These are phyloP conservation scores for Arxiozyma slooffiae DNA, from an alignment of 1,139 yeast genomes.

Conservation along the genomic window DNA sequence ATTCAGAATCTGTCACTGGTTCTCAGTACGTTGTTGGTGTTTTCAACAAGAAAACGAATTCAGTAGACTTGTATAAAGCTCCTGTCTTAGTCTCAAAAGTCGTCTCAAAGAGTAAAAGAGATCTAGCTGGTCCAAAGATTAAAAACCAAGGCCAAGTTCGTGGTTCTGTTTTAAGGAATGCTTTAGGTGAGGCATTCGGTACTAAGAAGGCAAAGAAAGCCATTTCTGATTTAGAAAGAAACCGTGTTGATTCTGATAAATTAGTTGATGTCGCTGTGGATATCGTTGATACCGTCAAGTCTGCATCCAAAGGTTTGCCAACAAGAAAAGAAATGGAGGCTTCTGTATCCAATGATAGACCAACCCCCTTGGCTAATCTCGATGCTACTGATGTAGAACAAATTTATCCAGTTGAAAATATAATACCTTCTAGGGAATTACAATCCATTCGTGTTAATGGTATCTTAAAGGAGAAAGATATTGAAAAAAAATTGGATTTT, in stretches of 20 bases:
- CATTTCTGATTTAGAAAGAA: conserved; percentile 67
- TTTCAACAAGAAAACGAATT: conserved; percentile 51
- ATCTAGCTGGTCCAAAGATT: conserved; percentile 50
- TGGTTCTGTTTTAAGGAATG: conserved; percentile 55
- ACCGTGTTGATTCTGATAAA: conserved; percentile 75
- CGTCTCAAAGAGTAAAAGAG: conserved; percentile 44
- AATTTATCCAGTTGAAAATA: conserved; percentile 60
- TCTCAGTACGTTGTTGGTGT: conserved; percentile 55
- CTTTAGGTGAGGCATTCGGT: conserved; percentile 93
- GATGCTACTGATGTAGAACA: conserved; percentile 77
- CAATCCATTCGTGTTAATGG: conserved; percentile 51
- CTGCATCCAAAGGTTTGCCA: conserved; percentile 64
- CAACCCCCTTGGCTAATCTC: conserved; percentile 68
- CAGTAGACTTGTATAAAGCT: conserved; percentile 53
- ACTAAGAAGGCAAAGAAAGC: conserved; percentile 93
- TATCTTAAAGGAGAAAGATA: conserved; percentile 43
- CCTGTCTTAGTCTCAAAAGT: conserved; percentile 49
- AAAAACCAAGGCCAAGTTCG: conserved; percentile 45
- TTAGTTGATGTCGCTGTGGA: conserved; percentile 66
- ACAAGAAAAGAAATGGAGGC: conserved; percentile 48
- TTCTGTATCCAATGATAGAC: conserved; percentile 55
- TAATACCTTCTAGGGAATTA: conserved; percentile 64
- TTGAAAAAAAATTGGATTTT: conserved; percentile 41
- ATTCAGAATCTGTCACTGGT: conserved; percentile 27
- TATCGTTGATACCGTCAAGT: conserved; percentile 70